Evolutionary conservation across 495 filamentous ascomycete genomes (phyloP).

Genomic region (Poronia punctata): DNA sequence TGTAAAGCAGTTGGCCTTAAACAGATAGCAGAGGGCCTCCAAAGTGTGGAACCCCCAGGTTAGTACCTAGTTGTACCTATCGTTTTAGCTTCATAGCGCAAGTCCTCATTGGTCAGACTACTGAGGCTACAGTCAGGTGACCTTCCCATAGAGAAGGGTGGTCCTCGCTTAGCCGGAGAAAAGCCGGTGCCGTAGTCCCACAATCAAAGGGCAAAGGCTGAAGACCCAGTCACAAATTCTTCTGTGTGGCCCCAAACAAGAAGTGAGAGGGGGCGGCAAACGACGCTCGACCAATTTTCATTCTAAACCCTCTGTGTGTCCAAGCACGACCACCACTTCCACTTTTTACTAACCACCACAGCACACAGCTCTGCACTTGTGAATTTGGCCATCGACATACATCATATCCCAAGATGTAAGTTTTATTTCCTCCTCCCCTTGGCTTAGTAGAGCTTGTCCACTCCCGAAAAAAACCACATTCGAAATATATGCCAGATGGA

Average conservation of each 20-base stretch:
- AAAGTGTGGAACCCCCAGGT: no score
- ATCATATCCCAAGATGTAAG: conserved; percentile 31
- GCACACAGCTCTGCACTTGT: no score
- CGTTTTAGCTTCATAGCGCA: no score
- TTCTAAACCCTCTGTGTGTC: conserved; percentile 6
- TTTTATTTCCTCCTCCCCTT: neutral
- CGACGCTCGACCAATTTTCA: conserved; percentile 5
- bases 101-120: no score
- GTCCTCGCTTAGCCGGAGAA: conserved; percentile 24
- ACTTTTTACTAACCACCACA: conserved; percentile 27
- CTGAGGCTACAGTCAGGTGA: no score
- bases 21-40: no score
- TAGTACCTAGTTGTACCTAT: no score
- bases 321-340: conserved; percentile 15
- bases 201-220: conserved; percentile 12
- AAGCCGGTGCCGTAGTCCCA: conserved; percentile 22
- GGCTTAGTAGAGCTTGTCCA: no score
- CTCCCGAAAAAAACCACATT: no score
- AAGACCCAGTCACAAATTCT: conserved; percentile 18
- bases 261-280: conserved; percentile 16
- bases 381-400: conserved; percentile 22
- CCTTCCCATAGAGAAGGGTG: conserved; percentile 2
- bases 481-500: no score
- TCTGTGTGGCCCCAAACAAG: conserved; percentile 12
- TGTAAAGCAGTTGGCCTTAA: no score